Base-by-base conservation (phyloP, 2,329 filamentous ascomycete species). In the Dactylellina drechsleri region DNA sequence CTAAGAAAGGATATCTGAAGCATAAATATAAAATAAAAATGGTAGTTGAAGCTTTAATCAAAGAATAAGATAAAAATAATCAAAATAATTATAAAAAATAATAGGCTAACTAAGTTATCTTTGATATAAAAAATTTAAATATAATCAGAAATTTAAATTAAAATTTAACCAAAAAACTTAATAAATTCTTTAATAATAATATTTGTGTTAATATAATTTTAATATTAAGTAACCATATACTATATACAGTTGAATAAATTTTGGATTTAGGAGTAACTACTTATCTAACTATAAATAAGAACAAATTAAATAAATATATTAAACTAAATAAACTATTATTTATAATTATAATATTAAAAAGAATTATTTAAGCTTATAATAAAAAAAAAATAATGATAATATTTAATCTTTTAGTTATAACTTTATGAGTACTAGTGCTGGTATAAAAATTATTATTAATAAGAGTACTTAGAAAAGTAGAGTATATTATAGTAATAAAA, bases 161-260 rank as follows among this genome's bases (percentile, higher is more conserved):
- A 49, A 12, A 12, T 16, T 49, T 49, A 12, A 12, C 16, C 8
- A 16, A 49, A 16, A 49, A 10, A 10, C 16, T 10, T 49, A 10
- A 49, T 49, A 49, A 12, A 10, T 49, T 49, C 16, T 49, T 49
- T n/a, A n/a, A n/a, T 49, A 49, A 49, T 49, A 49, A 49, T 49
- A 49, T 12, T 49, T 49, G 5, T 10, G 5, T 49, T 12, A 49
- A 16, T 49, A 49, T 12, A 12, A 49, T 49, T 49, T 10, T 49
- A 10, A 49, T 49, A 49, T 49, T 10, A 49, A 49, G 16, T 49
- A 49, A 12, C 16, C 16, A 49, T 5, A 49, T 10, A 10, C 5
- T 8, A 10, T 12, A 49, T 49, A 10, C 16, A 49, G 5, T 49
- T 10, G 16, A 49, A 49, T 49, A 12, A 49, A 12, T 49, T 10